Base-by-base conservation (phyloP, 345 rosid genomes). In the Camelina neglecta region DNA sequence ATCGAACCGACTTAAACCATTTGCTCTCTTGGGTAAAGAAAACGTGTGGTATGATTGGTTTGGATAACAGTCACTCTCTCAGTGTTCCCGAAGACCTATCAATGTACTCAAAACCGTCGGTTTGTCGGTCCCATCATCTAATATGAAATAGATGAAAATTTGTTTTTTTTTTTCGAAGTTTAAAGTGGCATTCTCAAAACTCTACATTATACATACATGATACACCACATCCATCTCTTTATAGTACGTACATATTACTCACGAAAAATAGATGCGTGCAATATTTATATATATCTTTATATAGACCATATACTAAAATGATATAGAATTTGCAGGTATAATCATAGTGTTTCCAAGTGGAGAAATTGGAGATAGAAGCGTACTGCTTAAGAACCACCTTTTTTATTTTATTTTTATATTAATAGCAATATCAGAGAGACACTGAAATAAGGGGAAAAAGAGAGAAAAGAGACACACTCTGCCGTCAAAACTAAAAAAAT, bases 291-390 rank as follows among this genome's bases (percentile, higher is more conserved):
- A 21, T 50, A 69, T 62, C 2, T 60, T 51, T 51, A 39, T 18
- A 60, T 21, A 64, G 64, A 44, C 58, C 31, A 69, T 63, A 69
- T 63, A 24, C 36, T 70, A 63, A 70, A 70, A 76, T 70, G 66
- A 63, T 76, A 62, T 7, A 70, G 8, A 69, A 8, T 69, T 29
- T 69, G 71, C 53, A 69, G 60, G 65, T 39, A 63, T 50, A 70
- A 76, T 76, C 80, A 76, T 76, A 55, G 36, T 76, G 75, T 70
- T 64, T 56, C 53, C 80, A 63, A 76, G 80, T 76, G 80, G 75
- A 70, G 65, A 33, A 15, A 33, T 36, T 76, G 42, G 58, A 44
- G 71, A 63, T 38, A 63, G 75, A 70, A 76, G 71, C 80, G 75
- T 76, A 76, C 60, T 36, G 54, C 54, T 76, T 76, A 76, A 63